Evolutionary conservation across 108 stramenopile species (phyloP), one percentile per base, ranked within the genome.

Genomic region (Skeletonema tropicum): DNA sequence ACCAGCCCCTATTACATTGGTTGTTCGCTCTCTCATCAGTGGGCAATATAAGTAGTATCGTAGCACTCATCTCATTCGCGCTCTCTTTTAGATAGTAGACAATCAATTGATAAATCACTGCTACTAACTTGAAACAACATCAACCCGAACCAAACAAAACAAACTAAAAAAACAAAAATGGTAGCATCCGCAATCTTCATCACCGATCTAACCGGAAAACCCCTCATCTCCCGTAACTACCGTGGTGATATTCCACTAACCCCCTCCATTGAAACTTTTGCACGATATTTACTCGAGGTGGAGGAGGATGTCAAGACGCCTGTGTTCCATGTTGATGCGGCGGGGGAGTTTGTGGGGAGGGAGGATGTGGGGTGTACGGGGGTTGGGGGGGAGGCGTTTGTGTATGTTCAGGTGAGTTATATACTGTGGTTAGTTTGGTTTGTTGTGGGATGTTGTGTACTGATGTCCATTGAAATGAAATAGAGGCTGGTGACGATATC

Each of bases 211-310:
- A 83, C 88, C 38, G 98, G 97, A 38, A 98, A 99, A 87, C 91
- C 96, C 39, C 96, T 99, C 60, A 99, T 99, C 79, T 91, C 94
- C 67, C 93, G 99, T 15, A 98, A 99, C 77, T 99, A 98, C 82
- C 86, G 99, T 9, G 99, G 99, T 5, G 99, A 99, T 74, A 91
- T 99, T 36, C 95, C 98, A 13, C 76, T 97, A 60, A 83, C 89
- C 14, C 85, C 89, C 48, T 89, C 89, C 11, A 86, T 91, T 62
- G 92, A 93, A 59, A 81, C 82, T 19, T 96, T 96, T 76, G 86
- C 88, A 6, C 86, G 76, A 25, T 96, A 96, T 62, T 76, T 96
- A 31, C 33, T 76, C 13, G 91, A 96, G 48, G 88, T 89, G 11
- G 91, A 92, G 19, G 94, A 96, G 9, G 92, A 94, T 41, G 80